phyloP scores from a whole-genome alignment of 2,329 filamentous ascomycete genomes.

The Phaeomoniella chlamydospora region DNA sequence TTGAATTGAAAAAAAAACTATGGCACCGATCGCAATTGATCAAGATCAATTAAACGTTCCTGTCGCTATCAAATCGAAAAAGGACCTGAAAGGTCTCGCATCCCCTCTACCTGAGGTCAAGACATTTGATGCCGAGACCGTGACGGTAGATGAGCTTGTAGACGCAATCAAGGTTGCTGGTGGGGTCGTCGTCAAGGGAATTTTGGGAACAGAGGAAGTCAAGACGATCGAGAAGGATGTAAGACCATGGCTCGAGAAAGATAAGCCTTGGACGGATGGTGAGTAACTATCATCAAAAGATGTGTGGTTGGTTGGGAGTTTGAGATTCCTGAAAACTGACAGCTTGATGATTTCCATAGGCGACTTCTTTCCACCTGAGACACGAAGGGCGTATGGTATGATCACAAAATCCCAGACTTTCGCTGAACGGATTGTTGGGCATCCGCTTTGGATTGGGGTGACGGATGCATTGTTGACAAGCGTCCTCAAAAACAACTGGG shows the following conservation, averaged over 20 bases:
- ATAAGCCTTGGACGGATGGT: constrained; percentile 9
- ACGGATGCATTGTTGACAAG: constrained; percentile 6
- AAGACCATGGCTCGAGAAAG: constrained; percentile 11
- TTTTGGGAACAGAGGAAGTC: constrained; percentile 7
- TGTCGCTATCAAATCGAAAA: background rate
- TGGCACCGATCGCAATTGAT: constrained; percentile 3
- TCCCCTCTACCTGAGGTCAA: constrained; percentile 6
- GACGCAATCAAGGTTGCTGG: constrained; percentile 6
- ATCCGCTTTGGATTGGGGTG: constrained; percentile 10
- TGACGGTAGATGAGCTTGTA: constrained; percentile 5
- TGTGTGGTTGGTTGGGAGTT: no score
- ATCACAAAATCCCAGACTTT: constrained; percentile 10
- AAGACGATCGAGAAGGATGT: constrained; percentile 10
- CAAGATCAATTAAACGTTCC: no score
- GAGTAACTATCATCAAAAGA: background rate
- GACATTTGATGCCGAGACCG: constrained; percentile 3
- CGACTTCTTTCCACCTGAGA: constrained; percentile 13
- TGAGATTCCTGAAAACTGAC: no score
- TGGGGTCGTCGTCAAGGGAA: constrained; percentile 10
- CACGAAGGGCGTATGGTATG: constrained; percentile 12
- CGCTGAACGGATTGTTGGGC: constrained; percentile 7
- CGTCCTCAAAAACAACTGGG: background rate
- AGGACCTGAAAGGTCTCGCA: constrained; percentile 3
- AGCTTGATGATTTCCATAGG: constrained; percentile 2
- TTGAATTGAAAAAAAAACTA: no score